Conservation (phyloP, 2,329 filamentous ascomycete genomes). For the Aspergillus quadricinctus region DNA sequence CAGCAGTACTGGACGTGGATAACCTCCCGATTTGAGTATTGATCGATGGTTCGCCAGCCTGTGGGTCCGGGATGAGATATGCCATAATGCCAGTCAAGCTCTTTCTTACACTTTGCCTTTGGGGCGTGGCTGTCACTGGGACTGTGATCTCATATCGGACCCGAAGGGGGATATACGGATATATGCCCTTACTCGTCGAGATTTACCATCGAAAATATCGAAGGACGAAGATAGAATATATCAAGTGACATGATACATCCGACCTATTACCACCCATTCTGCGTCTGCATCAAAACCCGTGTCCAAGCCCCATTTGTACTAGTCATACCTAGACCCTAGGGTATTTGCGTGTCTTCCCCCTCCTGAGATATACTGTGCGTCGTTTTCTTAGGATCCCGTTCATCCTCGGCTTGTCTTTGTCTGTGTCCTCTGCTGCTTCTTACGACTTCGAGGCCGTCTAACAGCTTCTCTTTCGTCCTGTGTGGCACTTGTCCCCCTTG, state of each 20-base stretch:
- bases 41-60: not conserved
- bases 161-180: constrained; percentile 4
- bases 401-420: not conserved
- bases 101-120: not conserved
- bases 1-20: not conserved
- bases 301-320: not conserved
- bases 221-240: not conserved
- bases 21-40: not conserved
- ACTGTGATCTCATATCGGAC: constrained; percentile 11
- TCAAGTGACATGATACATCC: not conserved
- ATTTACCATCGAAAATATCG: not conserved
- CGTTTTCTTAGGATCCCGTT: not conserved
- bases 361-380: not conserved
- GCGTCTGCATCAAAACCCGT: not conserved
- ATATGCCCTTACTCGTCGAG: not conserved
- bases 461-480: not conserved
- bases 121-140: not conserved
- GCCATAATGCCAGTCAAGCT: not conserved
- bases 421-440: not conserved
- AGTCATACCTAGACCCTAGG: not conserved
- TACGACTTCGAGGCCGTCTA: not conserved
- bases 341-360: not conserved
- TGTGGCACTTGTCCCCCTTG: not conserved
- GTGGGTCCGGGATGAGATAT: constrained; percentile 6
- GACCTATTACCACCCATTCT: not conserved